Base-by-base conservation (phyloP, 2,329 filamentous ascomycete genomes). In the Clarireedia hainanense region DNA sequence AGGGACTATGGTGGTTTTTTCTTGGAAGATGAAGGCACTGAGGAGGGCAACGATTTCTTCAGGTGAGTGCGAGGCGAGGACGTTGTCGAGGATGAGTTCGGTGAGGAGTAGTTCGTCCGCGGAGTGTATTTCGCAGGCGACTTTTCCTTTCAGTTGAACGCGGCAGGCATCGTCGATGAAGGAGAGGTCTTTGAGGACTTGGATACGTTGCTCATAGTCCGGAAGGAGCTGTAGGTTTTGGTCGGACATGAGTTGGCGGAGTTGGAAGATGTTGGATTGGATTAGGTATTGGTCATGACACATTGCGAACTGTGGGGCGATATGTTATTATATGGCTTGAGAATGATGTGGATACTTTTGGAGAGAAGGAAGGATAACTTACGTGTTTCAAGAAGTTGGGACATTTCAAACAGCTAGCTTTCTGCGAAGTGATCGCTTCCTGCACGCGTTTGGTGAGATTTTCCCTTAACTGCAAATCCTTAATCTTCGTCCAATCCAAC, bases 251-350 rank as follows among this genome's bases (percentile, higher is more conserved):
- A 92, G 79, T 67, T 90, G 86, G 59, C 91, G 89, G 57, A 99
- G 78, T 59, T 91, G 85, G 14, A 85, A 82, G 64, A 99, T 96
- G 65, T 95, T 91, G 69, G 96, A 91, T 69, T 94, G 89, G 70
- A 99, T 90, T 47, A 95, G 80, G 91, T 92, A 97, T 72, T 96
- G 89, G 68, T 96, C 90, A 67, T 99, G 91, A 67, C 91, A 89
- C 88, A 96, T 95, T 60, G 91, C 88, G 69, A 94, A 96, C 87
- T 92, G 52, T 4, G 57, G 17, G 20, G 12, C 4, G 34, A 15
- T 20, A 17, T 55, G 14, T 49, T 36, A 40, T 34, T 17, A 34
- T 9, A 6, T n/a, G 6, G 34, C 42, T 34, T 7, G 12, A 43
- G 14, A 20, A 6, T 17, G 17, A 20, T 2, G 7, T 20, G 39